Conservation (phyloP, 2,329 filamentous ascomycete species). For the Hymenoscyphus infarciens region DNA sequence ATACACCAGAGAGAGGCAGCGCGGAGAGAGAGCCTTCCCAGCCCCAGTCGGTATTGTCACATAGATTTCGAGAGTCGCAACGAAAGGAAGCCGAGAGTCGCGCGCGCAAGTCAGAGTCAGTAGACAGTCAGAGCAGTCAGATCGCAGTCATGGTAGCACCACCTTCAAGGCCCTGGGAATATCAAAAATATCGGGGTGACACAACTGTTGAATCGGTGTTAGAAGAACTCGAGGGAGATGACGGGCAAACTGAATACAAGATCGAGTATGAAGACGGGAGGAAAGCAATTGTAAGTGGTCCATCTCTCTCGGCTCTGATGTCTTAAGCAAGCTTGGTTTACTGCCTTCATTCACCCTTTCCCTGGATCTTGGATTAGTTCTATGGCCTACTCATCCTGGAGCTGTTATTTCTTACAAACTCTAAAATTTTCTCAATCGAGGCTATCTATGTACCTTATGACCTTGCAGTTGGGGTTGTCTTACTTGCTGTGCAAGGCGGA, state of each 20-base stretch:
- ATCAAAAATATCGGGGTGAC: conserved; percentile 27
- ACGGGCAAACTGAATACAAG: conserved; percentile 27
- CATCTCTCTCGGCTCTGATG: background rate
- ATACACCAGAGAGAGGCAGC: conserved; percentile 14
- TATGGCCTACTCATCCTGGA: background rate
- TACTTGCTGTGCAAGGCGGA: background rate
- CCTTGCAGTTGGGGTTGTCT: background rate
- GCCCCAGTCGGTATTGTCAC: conserved; percentile 24
- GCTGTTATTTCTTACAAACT: background rate
- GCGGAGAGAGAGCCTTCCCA: conserved; percentile 16
- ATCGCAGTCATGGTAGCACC: conserved; percentile 29
- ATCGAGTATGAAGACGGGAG: conserved; percentile 35
- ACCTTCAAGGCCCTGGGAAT: conserved; percentile 31
- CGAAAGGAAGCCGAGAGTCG: conserved; percentile 10
- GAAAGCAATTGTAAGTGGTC: conserved; percentile 32
- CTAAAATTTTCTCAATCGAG: background rate
- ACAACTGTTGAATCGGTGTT: conserved; percentile 33
- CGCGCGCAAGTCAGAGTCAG: conserved; percentile 3
- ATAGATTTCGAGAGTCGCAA: conserved; percentile 24
- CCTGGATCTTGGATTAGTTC: background rate
- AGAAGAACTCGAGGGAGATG: conserved; percentile 22
- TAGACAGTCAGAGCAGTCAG: conserved; percentile 17
- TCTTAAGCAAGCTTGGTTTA: background rate
- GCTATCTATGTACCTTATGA: background rate
- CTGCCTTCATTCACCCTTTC: background rate